These are phyloP conservation scores for Solanum dulcamara DNA, from an alignment of 257 asterid genomes.

Conservation along the genomic window DNA sequence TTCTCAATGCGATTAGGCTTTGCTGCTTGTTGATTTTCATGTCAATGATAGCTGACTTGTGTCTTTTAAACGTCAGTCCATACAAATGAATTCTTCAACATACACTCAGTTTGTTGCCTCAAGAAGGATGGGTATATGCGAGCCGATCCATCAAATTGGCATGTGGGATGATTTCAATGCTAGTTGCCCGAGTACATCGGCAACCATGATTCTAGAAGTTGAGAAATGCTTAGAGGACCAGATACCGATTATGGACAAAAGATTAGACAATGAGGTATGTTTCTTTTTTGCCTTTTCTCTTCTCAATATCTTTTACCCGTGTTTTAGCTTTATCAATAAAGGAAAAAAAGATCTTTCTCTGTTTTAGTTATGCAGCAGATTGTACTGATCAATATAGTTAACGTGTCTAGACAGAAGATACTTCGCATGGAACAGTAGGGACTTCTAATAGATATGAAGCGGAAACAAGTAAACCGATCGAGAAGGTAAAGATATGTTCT, in stretches of 20 bases:
- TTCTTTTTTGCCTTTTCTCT: not conserved
- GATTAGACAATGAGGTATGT: not conserved
- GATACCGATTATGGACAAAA: conserved; percentile 13
- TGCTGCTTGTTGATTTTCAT: not conserved
- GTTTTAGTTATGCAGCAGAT: not conserved
- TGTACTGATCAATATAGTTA: not conserved
- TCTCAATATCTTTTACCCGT: not conserved
- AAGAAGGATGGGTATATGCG: conserved; percentile 69
- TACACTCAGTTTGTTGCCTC: conserved; percentile 62
- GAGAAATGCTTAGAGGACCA: conserved; percentile 48
- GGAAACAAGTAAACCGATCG: conserved; percentile 51
- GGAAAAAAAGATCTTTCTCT: not conserved
- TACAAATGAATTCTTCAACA: conserved; percentile 51
- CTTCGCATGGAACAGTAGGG: conserved; percentile 67
- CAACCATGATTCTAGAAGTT: conserved; percentile 38
- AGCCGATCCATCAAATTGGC: conserved; percentile 50
- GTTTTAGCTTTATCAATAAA: not conserved
- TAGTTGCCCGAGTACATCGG: conserved; percentile 23
- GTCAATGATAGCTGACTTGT: not conserved
- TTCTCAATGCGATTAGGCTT: not conserved
- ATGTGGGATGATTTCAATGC: conserved; percentile 71
- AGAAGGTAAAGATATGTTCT: conserved; percentile 40
- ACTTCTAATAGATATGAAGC: conserved; percentile 58
- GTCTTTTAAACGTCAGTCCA: conserved; percentile 10
- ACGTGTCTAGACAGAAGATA: conserved; percentile 54